A percentile compares a stretch with the other conserved stretches of the same genome.
phyloP scores from a whole-genome alignment of 2,329 filamentous ascomycete species.

The Purpureocillium takamizusanense region DNA sequence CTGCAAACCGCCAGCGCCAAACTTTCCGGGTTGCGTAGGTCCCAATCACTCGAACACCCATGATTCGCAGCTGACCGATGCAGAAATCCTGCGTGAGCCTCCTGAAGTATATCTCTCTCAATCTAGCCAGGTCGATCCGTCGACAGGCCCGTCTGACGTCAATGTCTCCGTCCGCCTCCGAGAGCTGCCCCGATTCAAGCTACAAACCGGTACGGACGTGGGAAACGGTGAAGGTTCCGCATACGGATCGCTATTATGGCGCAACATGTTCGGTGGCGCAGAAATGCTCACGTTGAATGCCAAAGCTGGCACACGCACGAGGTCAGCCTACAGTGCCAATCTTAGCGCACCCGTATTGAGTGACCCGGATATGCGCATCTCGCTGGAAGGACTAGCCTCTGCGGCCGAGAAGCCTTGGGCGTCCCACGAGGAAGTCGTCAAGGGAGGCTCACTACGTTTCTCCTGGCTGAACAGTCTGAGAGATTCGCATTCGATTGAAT shows the following conservation, averaged over 20 bases:
- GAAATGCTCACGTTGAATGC: slow-evolving; percentile 84
- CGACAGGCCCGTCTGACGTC: slow-evolving; percentile 65
- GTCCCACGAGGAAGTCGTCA: slow-evolving; percentile 82
- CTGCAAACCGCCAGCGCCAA: slow-evolving; percentile 63
- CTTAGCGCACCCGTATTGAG: slow-evolving; percentile 76
- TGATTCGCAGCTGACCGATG: slow-evolving; percentile 14
- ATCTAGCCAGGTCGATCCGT: slow-evolving; percentile 58
- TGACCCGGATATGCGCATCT: slow-evolving; percentile 72
- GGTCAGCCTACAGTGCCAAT: slow-evolving; percentile 81
- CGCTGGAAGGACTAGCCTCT: slow-evolving; percentile 73
- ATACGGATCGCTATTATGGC: slow-evolving; percentile 76
- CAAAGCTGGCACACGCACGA: slow-evolving; percentile 79
- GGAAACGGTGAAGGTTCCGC: slow-evolving; percentile 92
- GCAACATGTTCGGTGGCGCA: slow-evolving; percentile 90
- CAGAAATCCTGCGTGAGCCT: slow-evolving; percentile 80
- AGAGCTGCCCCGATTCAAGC: slow-evolving; percentile 73
- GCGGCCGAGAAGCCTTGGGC: slow-evolving; percentile 87
- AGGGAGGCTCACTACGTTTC: slow-evolving; percentile 67
- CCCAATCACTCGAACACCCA: not conserved
- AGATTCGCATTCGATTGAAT: slow-evolving; percentile 68
- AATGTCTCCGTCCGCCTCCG: slow-evolving; percentile 75
- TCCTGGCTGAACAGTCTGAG: slow-evolving; percentile 60
- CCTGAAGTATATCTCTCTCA: slow-evolving; percentile 77
- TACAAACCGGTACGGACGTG: slow-evolving; percentile 91
- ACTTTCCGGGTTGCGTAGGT: slow-evolving; percentile 69